Evolutionary conservation across 164 flowering plant species (phyloP).

Genomic region (Pachysandra terminalis): DNA sequence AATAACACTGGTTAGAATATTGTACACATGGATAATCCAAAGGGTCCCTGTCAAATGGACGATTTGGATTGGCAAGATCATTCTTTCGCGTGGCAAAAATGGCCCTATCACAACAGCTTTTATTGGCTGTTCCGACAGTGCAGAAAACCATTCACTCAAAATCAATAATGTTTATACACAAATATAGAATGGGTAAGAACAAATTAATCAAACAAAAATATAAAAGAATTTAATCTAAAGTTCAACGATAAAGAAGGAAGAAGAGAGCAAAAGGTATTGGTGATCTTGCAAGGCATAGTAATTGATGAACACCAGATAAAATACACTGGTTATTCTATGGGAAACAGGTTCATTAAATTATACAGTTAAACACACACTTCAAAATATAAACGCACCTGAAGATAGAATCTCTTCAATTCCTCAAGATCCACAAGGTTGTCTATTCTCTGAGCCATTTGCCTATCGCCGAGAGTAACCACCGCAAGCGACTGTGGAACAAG

Average conservation of each 20-base stretch:
- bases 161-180: too few relatives aligned
- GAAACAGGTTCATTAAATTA: background rate
- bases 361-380: background rate
- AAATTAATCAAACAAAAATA: too few relatives aligned
- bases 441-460: slow-evolving; percentile 89
- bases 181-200: background rate
- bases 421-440: slow-evolving; percentile 88
- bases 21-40: too few relatives aligned
- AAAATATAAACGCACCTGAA: slow-evolving; percentile 56
- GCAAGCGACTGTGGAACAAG: slow-evolving; percentile 63
- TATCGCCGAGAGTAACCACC: slow-evolving; percentile 97
- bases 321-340: background rate
- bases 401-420: slow-evolving; percentile 88
- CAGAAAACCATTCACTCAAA: too few relatives aligned
- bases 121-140: too few relatives aligned
- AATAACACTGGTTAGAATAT: too few relatives aligned
- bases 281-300: background rate
- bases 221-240: too few relatives aligned
- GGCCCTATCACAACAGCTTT: too few relatives aligned
- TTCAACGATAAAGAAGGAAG: background rate
- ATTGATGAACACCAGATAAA: background rate
- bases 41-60: too few relatives aligned
- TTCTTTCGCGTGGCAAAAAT: too few relatives aligned
- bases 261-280: background rate
- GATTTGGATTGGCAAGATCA: too few relatives aligned